Percentiles rank a stretch among this genome's conserved stretches.
Conservation (phyloP, 306 rosid species). For the Fragaria ananassa region DNA sequence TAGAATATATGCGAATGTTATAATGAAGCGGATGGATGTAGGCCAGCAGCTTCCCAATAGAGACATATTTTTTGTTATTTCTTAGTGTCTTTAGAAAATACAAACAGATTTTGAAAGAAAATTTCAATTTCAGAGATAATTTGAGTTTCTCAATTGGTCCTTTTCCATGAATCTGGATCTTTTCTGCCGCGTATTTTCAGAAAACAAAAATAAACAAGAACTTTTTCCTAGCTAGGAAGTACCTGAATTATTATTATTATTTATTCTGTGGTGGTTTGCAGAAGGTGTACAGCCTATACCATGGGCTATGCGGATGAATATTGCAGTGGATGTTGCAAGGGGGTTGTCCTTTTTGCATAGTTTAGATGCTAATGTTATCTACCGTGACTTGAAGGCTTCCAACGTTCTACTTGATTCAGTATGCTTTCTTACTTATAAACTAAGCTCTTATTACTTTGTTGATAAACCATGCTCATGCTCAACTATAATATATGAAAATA, state of each 20-base stretch:
- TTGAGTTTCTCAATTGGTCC: background rate
- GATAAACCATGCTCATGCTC: slow-evolving; percentile 2
- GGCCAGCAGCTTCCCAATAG: background rate
- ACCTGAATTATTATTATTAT: background rate
- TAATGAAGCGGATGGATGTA: background rate
- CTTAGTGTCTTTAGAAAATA: background rate
- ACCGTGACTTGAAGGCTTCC: slow-evolving; percentile 91
- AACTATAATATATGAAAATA: background rate
- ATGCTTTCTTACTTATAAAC: slow-evolving; percentile 20
- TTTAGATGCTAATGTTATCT: slow-evolving; percentile 72
- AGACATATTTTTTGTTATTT: background rate
- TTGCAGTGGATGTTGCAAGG: slow-evolving; percentile 71
- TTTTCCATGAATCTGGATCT: background rate
- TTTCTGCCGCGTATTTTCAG: background rate
- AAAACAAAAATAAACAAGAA: no score
- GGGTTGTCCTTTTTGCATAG: slow-evolving; percentile 77
- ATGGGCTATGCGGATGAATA: slow-evolving; percentile 65
- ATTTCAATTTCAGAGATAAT: background rate
- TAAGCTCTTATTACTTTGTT: slow-evolving; percentile 3
- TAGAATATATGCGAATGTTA: background rate
- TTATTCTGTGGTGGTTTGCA: slow-evolving; percentile 30
- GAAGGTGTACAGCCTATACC: slow-evolving; percentile 82
- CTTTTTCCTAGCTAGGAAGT: background rate
- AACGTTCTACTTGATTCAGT: slow-evolving; percentile 89
- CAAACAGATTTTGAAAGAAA: background rate